Evolutionary conservation across 768 basidiomycete species (phyloP), one percentile per base, ranked within the genome.

Genomic region (Leccinum variicolor): DNA sequence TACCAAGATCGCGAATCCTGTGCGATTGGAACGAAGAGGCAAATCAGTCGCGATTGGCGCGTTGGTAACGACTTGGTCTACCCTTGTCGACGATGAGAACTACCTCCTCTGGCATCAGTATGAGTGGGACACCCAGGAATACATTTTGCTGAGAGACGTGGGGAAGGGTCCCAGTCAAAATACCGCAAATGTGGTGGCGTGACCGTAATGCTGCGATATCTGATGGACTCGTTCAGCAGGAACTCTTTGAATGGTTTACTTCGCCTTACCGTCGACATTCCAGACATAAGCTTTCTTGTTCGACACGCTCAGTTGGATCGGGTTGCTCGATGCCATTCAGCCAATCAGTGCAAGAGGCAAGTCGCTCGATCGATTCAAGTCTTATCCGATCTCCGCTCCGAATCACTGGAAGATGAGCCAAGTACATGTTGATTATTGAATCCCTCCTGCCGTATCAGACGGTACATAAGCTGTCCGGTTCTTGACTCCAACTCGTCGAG

Each of bases 81-180:
- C 97, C 84, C 59, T 90, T 89, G 62, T 88, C 81, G 14, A 98
- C 83, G 6, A 98, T 84, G 31, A 95, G 78, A 11, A 91, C 92
- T 9, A 87, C 92, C 69, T 98, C 97, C 72, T 99, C 97, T 0
- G 93, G 92, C 74, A 92, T 83, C 2, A 98, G 77, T 8, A 91
- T 76, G 6, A 97, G 77, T 1, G 97, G 97, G n/a, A 94, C 75
- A 7, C 97, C 97, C 33, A 99, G 79, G 69, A 99, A 99, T 3
- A 90, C 84, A 76, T 99, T 99, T 74, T 99, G 97, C 66, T 98
- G 95, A 2, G 94, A 87, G 1, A 98, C 80, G 68, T 94, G 93
- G 2, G 97, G 95, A 14, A 99, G 83, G 1, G 97, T 98, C 0
- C 97, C 97, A 1, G 85, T 81, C 46, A 98, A 74, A 46, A 93